A percentile compares a stretch with the other conserved stretches of the same genome.
phyloP scores from a whole-genome alignment of 176 grass and related monocot genomes.

The Oryza rufipogon region DNA sequence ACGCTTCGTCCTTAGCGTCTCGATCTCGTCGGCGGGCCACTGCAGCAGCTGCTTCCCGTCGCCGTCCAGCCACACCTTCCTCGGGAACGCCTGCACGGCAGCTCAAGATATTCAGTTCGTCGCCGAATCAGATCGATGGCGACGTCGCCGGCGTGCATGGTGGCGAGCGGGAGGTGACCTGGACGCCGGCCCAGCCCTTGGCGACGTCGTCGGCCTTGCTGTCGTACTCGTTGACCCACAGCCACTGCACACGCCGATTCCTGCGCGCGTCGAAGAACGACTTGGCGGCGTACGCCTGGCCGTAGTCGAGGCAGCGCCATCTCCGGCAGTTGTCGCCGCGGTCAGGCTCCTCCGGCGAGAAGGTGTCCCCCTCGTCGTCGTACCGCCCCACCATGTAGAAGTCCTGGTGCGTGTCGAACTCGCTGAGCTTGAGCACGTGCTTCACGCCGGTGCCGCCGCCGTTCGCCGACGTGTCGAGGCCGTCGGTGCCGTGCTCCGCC shows the following conservation, averaged over 20 bases:
- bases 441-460: conserved; percentile 18
- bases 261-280: conserved; percentile 69
- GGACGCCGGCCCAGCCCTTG: conserved; percentile 65
- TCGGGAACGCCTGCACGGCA: conserved; percentile 50
- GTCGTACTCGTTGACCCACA: conserved; percentile 68
- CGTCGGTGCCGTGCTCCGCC: conserved; percentile 3
- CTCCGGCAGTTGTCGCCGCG: conserved; percentile 43
- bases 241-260: conserved; percentile 64
- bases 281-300: conserved; percentile 76
- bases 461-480: conserved; percentile 51
- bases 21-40: conserved; percentile 76
- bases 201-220: conserved; percentile 37
- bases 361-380: conserved; percentile 57
- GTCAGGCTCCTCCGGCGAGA: conserved; percentile 47
- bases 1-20: conserved; percentile 48
- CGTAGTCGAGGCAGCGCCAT: conserved; percentile 65
- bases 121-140: background rate
- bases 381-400: conserved; percentile 80
- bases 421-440: conserved; percentile 74
- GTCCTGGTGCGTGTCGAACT: conserved; percentile 54
- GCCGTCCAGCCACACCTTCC: conserved; percentile 62
- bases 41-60: conserved; percentile 59
- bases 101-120: background rate
- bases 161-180: conserved; percentile 5
- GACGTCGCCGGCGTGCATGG: background rate